Percentiles rank a stretch among this genome's conserved stretches.
Conservation (phyloP, 164 flowering plant species). For the Amborella trichopoda region DNA sequence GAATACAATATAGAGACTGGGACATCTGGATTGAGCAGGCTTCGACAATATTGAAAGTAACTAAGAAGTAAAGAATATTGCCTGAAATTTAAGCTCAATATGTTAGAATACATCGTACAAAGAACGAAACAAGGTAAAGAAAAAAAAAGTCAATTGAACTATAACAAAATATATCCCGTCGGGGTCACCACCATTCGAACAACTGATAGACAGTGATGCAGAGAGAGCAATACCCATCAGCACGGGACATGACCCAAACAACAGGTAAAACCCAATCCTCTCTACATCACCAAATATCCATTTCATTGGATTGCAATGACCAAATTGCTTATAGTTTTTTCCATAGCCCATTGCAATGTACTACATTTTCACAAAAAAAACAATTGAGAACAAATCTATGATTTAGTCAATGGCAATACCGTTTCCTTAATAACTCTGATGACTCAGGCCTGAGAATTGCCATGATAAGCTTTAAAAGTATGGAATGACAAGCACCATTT, state of each 20-base stretch:
- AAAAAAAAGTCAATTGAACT: neutral
- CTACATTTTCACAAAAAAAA: no score
- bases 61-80: slow-evolving; percentile 91
- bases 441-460: slow-evolving; percentile 74
- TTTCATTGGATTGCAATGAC: no score
- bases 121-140: neutral
- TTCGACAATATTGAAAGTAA: slow-evolving; percentile 89
- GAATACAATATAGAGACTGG: slow-evolving; percentile 62
- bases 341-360: no score
- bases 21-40: slow-evolving; percentile 80
- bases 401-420: no score
- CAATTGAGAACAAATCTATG: no score
- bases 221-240: no score
- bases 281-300: no score
- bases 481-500: slow-evolving; percentile 80
- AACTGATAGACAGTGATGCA: no score
- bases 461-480: slow-evolving; percentile 78
- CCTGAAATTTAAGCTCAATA: slow-evolving; percentile 24
- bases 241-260: no score
- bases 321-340: no score
- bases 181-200: no score
- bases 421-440: slow-evolving; percentile 81
- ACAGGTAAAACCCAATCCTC: no score
- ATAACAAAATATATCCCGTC: neutral
- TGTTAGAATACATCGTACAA: neutral